Base-by-base conservation (phyloP, 108 stramenopile genomes). In the Skeletonema grethae region DNA sequence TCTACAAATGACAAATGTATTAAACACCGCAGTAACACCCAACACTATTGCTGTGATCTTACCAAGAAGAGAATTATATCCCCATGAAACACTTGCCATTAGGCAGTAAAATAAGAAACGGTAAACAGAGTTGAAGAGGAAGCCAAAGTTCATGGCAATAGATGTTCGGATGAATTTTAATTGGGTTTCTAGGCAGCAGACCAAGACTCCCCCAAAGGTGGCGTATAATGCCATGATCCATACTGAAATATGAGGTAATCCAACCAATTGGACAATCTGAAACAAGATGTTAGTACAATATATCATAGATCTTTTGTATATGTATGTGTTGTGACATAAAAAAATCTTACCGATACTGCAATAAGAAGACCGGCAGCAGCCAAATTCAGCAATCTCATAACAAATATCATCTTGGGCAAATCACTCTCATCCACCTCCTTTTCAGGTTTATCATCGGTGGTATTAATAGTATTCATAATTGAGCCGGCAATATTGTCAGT, bases 101-200 rank as follows among this genome's bases (percentile, higher is more conserved):
- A 95, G 75, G 56, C 86, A 60, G 72, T 95, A 95, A 70, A 91
- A 95, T 13, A 92, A 22, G 61, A 95, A 91, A 24, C 94, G 79
- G 82, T 88, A 91, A 11, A 87, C 61, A 4, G 89, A 83, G 75
- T 86, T 75, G 81, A 95, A 95, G 57, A 95, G 79, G 65, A 95
- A 95, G 9, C 94, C 94, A 73, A 95, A 95, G 72, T 95, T 95
- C 50, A 92, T 88, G 39, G 94, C 91, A 73, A 95, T 95, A 58
- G 88, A 73, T 22, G 88, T 91, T 34, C 93, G 85, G 28, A 95
- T 65, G 77, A 94, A 91, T 70, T 94, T 94, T 16, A 94, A 83
- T 69, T 94, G 93, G 4, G 93, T 94, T 79, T 95, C 94, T 39
- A 95, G 71, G 61, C 90, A 91, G 76, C 94, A 95, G 70, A 95